Conservation (phyloP, 352 stramenopile genomes). For the Globisporangium irregulare region DNA sequence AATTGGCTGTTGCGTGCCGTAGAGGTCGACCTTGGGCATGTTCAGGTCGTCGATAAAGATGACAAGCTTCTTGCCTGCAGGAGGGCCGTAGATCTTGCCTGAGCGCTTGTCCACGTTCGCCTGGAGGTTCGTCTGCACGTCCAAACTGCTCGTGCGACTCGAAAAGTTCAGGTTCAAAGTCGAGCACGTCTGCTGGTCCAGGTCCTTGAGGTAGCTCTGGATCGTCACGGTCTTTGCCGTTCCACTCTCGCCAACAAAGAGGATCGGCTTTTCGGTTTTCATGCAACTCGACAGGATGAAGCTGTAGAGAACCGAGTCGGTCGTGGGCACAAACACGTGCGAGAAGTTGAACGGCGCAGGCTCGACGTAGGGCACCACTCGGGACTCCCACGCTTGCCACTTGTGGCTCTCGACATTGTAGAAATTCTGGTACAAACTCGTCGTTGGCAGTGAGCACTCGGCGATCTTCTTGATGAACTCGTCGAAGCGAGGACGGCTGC, state of each 20-base stretch:
- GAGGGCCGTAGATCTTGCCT: constrained; percentile 93
- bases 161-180: constrained; percentile 92
- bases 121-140: constrained; percentile 94
- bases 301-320: constrained; percentile 93
- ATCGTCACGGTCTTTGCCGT: constrained; percentile 96
- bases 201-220: constrained; percentile 89
- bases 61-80: constrained; percentile 91
- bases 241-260: constrained; percentile 94
- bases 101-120: constrained; percentile 95
- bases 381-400: constrained; percentile 89
- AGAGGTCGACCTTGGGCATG: constrained; percentile 95
- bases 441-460: constrained; percentile 69
- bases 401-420: constrained; percentile 89
- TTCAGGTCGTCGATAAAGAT: constrained; percentile 97
- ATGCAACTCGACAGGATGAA: constrained; percentile 89
- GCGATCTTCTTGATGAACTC: constrained; percentile 89
- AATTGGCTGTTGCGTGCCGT: constrained; percentile 95
- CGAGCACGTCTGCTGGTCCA: constrained; percentile 67
- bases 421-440: constrained; percentile 87
- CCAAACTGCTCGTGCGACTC: constrained; percentile 89
- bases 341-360: constrained; percentile 93
- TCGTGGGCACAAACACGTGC: constrained; percentile 95
- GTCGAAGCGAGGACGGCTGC: constrained; percentile 83
- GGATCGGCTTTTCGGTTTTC: constrained; percentile 83
- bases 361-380: constrained; percentile 88